Evolutionary conservation across 371 early-diverging fungal genomes (phyloP).

Genomic region (Syncephalis fuscata): DNA sequence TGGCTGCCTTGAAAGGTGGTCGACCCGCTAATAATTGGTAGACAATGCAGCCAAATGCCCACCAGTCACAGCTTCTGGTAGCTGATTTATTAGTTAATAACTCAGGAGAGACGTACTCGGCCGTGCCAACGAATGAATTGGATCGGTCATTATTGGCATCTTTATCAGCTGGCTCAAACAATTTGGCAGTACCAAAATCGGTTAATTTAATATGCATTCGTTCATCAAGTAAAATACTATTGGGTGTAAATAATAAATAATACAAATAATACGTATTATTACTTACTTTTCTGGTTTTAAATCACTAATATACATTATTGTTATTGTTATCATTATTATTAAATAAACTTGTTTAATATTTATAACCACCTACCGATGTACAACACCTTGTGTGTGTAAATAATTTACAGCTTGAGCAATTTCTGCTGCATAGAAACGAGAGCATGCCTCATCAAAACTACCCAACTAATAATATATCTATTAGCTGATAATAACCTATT

Average conservation of each 20-base stretch:
- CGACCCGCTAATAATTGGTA: slow-evolving; percentile 86
- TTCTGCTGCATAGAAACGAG: slow-evolving; percentile 77
- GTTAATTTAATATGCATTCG: slow-evolving; percentile 84
- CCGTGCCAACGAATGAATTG: slow-evolving; percentile 93
- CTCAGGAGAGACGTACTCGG: slow-evolving; percentile 95
- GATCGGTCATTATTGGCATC: slow-evolving; percentile 18
- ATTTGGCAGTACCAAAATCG: slow-evolving; percentile 95
- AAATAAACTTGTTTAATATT: background rate
- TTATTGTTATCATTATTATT: background rate
- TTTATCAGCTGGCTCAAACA: slow-evolving; percentile 14
- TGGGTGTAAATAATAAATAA: slow-evolving; percentile 12
- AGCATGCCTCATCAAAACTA: slow-evolving; percentile 41
- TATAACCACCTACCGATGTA: slow-evolving; percentile 39
- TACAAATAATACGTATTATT: slow-evolving; percentile 8
- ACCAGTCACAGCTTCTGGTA: slow-evolving; percentile 72
- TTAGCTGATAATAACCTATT: background rate
- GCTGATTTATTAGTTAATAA: slow-evolving; percentile 74
- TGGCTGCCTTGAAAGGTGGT: slow-evolving; percentile 92
- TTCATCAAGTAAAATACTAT: slow-evolving; percentile 64
- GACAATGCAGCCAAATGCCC: slow-evolving; percentile 97
- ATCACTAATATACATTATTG: slow-evolving; percentile 28
- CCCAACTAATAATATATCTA: slow-evolving; percentile 29
- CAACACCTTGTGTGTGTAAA: slow-evolving; percentile 61
- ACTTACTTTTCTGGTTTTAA: slow-evolving; percentile 77
- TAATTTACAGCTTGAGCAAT: slow-evolving; percentile 72